These are phyloP conservation scores for Lactifluus hygrophoroides DNA, from an alignment of 768 basidiomycete genomes.

Conservation along the genomic window DNA sequence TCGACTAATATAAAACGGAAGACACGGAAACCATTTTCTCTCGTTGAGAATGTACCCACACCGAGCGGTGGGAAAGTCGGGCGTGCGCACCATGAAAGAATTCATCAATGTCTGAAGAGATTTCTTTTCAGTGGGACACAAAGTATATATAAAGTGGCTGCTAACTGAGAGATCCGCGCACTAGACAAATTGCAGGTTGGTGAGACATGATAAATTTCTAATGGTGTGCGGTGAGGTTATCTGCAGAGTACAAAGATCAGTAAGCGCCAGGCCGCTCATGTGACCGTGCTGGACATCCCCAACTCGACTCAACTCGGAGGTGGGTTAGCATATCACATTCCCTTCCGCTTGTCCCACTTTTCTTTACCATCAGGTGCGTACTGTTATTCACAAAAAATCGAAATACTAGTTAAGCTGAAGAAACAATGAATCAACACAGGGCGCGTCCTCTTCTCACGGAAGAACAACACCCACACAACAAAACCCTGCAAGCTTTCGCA, in stretches of 20 bases:
- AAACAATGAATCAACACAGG: not conserved
- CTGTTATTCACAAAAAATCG: not conserved
- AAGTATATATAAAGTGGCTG: not conserved
- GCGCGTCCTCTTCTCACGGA: not conserved
- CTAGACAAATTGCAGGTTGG: not conserved
- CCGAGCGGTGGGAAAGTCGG: not conserved
- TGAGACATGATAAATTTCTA: not conserved
- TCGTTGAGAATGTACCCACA: not conserved
- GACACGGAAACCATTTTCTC: not conserved
- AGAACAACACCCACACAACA: not conserved
- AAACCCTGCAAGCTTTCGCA: not conserved
- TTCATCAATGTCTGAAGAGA: constrained; percentile 42
- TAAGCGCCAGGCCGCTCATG: not conserved
- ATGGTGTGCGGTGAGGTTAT: too few species aligned
- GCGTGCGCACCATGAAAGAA: constrained; percentile 41
- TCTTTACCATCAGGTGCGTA: not conserved
- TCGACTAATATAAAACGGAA: too few species aligned
- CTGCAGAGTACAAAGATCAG: not conserved
- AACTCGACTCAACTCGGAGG: too few species aligned
- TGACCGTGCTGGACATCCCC: not conserved
- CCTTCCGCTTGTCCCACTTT: too few species aligned
- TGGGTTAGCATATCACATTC: too few species aligned
- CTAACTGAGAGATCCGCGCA: constrained; percentile 12
- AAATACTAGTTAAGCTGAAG: not conserved
- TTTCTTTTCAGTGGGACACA: not conserved